A percentile compares a stretch with the other conserved stretches of the same genome.
phyloP scores from a whole-genome alignment of 768 basidiomycete genomes.

The Termitomyces sp. region DNA sequence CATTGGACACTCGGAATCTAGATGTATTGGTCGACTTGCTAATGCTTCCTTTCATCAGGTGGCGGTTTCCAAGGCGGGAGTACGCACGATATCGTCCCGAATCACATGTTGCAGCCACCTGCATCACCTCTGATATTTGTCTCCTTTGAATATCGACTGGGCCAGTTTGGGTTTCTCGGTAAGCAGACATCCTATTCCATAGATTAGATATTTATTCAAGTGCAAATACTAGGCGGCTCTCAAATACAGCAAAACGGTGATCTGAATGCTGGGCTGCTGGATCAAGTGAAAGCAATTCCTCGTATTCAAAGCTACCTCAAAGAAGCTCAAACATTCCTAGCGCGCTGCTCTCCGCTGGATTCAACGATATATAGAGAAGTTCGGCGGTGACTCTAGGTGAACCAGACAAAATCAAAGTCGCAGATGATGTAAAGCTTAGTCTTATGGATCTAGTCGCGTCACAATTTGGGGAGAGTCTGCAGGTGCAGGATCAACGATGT shows the following conservation, averaged over 20 bases:
- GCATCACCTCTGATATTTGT: constrained; percentile 31
- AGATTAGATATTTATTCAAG: not conserved
- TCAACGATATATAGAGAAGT: constrained; percentile 27
- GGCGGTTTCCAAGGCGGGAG: constrained; percentile 35
- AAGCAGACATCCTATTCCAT: not conserved
- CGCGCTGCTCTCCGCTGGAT: constrained; percentile 32
- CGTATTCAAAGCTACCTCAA: not conserved
- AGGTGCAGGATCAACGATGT: constrained; percentile 36
- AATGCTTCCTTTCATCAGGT: constrained; percentile 18
- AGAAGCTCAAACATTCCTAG: constrained; percentile 8
- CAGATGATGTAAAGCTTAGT: not conserved
- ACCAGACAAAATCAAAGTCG: not conserved
- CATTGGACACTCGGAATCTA: not conserved
- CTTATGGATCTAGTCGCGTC: constrained; percentile 23
- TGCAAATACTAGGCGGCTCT: constrained; percentile 22
- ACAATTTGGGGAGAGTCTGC: constrained; percentile 40
- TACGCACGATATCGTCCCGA: constrained; percentile 25
- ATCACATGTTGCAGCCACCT: constrained; percentile 24
- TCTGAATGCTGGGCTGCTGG: constrained; percentile 33
- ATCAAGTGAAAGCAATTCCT: constrained; percentile 24
- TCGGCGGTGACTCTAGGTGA: constrained; percentile 31
- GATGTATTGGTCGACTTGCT: not conserved
- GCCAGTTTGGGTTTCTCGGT: constrained; percentile 37
- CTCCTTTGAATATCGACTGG: constrained; percentile 36
- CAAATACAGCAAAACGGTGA: constrained; percentile 25